phyloP scores from a whole-genome alignment of 2,329 filamentous ascomycete genomes.

The Keithomyces neogunnii region DNA sequence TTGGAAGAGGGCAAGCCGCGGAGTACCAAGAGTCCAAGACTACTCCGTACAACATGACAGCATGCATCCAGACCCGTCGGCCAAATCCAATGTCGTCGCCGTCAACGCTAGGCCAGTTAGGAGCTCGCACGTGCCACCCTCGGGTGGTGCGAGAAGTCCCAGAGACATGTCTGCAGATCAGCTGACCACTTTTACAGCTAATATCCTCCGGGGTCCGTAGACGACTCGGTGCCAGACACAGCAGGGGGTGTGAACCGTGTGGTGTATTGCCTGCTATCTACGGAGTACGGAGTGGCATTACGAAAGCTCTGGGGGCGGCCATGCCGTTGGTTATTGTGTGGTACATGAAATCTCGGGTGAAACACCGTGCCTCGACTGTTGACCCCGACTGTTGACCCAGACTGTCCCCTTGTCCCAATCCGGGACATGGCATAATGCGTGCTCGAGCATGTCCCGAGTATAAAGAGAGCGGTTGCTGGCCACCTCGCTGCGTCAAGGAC shows the following conservation, averaged over 20 bases:
- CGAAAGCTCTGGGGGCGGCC: too few relatives aligned
- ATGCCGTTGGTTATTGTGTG: not conserved
- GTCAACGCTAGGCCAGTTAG: not conserved
- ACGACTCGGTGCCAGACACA: too few relatives aligned
- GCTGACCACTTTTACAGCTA: not conserved
- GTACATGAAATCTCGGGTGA: not conserved
- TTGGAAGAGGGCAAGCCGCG: too few relatives aligned
- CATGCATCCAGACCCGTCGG: too few relatives aligned
- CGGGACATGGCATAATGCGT: not conserved
- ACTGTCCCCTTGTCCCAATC: not conserved
- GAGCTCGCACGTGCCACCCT: constrained; percentile 1
- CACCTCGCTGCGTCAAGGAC: not conserved
- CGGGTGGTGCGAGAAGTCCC: not conserved
- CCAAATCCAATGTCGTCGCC: not conserved
- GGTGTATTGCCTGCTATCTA: not conserved
- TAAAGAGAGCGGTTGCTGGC: not conserved
- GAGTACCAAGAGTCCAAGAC: too few relatives aligned
- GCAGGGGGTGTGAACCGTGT: not conserved
- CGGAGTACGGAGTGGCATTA: too few relatives aligned
- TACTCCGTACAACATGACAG: too few relatives aligned
- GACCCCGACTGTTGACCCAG: not conserved
- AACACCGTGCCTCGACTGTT: not conserved
- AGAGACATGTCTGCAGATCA: constrained; percentile 1
- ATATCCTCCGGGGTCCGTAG: not conserved
- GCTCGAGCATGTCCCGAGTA: not conserved